Evolutionary conservation across 2,329 filamentous ascomycete genomes (phyloP).

Genomic region (Alternaria gansuensis): DNA sequence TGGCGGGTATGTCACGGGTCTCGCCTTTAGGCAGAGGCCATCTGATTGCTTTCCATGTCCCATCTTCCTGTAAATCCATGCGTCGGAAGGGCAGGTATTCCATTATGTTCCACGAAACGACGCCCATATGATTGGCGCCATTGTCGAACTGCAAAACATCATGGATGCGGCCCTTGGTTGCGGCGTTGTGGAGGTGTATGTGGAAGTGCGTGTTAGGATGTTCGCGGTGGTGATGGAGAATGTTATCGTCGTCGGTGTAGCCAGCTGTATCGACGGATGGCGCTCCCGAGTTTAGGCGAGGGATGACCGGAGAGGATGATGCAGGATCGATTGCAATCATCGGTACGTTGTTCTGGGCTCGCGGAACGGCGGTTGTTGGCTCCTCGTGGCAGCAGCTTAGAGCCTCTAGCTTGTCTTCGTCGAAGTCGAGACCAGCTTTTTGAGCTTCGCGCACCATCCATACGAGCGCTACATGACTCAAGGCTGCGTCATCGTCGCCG

Average conservation of each 20-base stretch:
- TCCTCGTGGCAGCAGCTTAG: constrained; percentile 68
- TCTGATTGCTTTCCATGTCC: constrained; percentile 79
- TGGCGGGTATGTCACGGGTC: constrained; percentile 75
- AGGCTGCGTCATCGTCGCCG: constrained; percentile 63
- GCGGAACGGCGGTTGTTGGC: constrained; percentile 9
- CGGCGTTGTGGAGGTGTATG: constrained; percentile 66
- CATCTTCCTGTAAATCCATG: constrained; percentile 78
- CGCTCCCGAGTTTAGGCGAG: background rate
- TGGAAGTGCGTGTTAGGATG: constrained; percentile 59
- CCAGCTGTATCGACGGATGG: constrained; percentile 7
- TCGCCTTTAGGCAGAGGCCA: constrained; percentile 84
- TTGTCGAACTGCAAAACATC: constrained; percentile 73
- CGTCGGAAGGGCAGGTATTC: constrained; percentile 82
- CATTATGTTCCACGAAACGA: constrained; percentile 78
- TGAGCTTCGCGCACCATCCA: constrained; percentile 75
- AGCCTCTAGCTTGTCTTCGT: constrained; percentile 71
- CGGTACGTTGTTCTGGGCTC: constrained; percentile 32
- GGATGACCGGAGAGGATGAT: constrained; percentile 27
- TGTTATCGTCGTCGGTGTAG: constrained; percentile 31
- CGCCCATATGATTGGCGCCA: constrained; percentile 65
- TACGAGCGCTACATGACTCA: constrained; percentile 73
- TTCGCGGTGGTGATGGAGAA: constrained; percentile 28
- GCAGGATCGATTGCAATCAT: constrained; percentile 47
- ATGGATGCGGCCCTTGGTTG: constrained; percentile 66
- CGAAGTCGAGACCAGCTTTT: constrained; percentile 74